These are phyloP conservation scores for Coemansia sp. DNA, from an alignment of 192 early-diverging fungal genomes.

Conservation along the genomic window DNA sequence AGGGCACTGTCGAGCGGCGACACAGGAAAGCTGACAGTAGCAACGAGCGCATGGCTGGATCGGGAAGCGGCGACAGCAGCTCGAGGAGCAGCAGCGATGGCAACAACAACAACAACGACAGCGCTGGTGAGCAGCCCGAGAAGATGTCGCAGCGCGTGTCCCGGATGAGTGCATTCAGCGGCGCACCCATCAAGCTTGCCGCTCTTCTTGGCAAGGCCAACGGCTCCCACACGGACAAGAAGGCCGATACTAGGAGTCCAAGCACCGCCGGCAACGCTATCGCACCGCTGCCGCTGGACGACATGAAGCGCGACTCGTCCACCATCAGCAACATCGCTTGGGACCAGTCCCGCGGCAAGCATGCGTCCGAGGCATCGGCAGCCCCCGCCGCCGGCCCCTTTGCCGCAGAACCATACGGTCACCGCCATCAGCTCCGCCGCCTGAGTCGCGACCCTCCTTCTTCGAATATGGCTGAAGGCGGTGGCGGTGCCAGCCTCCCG, in stretches of 20 bases:
- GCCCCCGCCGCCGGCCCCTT: background rate
- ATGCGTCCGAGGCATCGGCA: constrained; percentile 16
- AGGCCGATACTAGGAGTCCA: background rate
- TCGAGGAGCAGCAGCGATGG: background rate
- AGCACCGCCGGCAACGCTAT: background rate
- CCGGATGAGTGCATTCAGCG: constrained; percentile 52
- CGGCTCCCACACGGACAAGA: background rate
- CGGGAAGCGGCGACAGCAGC: background rate
- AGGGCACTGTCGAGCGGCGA: constrained; percentile 47
- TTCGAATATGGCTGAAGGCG: background rate
- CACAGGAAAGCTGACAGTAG: constrained; percentile 8
- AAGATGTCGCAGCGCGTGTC: background rate
- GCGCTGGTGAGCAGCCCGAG: background rate
- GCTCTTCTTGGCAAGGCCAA: constrained; percentile 1
- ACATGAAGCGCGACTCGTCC: constrained; percentile 39
- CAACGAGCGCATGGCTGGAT: background rate
- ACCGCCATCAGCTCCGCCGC: background rate
- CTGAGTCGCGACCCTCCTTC: background rate
- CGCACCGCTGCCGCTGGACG: background rate
- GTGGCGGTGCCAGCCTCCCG: constrained; percentile 15
- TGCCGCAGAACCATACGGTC: background rate
- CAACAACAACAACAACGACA: background rate
- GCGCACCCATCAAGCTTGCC: constrained; percentile 7
- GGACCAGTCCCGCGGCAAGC: constrained; percentile 18
- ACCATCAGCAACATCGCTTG: constrained; percentile 38